Percentiles rank a stretch among this genome's conserved stretches.
These are phyloP conservation scores for Phytopythium mirpurense DNA, from an alignment of 352 stramenopile species.

Conservation along the genomic window DNA sequence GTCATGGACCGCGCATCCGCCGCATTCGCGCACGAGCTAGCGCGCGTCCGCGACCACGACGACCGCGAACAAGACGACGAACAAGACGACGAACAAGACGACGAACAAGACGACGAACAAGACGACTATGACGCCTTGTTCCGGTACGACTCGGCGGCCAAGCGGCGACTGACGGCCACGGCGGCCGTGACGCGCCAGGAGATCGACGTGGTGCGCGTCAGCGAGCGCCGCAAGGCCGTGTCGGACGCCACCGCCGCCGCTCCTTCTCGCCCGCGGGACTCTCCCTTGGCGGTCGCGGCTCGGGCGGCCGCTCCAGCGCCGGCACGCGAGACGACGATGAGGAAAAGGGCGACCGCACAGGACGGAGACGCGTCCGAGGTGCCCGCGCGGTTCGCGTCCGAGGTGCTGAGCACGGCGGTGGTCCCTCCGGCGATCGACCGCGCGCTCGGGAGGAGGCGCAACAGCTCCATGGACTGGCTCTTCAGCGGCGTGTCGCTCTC, in stretches of 20 bases:
- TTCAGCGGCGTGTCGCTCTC: constrained; percentile 27
- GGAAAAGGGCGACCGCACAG: too few relatives aligned
- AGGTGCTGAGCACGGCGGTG: not conserved
- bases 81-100: not conserved
- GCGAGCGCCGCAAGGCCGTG: constrained; percentile 9
- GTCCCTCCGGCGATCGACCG: not conserved
- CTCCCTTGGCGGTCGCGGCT: too few relatives aligned
- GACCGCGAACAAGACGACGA: constrained; percentile 1
- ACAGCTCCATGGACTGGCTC: constrained; percentile 9
- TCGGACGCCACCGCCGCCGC: constrained; percentile 1
- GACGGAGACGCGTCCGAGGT: not conserved
- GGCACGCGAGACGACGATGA: too few relatives aligned
- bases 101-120: too few relatives aligned
- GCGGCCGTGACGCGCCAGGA: constrained; percentile 9
- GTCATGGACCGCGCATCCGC: not conserved
- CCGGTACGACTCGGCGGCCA: constrained; percentile 9
- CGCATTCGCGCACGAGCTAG: not conserved
- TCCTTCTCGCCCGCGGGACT: too few relatives aligned
- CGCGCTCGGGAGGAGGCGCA: not conserved
- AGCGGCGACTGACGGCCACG: constrained; percentile 19
- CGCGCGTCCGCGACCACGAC: not conserved
- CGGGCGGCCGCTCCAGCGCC: too few relatives aligned
- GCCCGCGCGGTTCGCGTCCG: not conserved
- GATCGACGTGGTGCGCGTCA: constrained; percentile 2
- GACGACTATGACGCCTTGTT: constrained; percentile 18